phyloP scores from a whole-genome alignment of 441 rosid species.

The Gossypium trilobum region DNA sequence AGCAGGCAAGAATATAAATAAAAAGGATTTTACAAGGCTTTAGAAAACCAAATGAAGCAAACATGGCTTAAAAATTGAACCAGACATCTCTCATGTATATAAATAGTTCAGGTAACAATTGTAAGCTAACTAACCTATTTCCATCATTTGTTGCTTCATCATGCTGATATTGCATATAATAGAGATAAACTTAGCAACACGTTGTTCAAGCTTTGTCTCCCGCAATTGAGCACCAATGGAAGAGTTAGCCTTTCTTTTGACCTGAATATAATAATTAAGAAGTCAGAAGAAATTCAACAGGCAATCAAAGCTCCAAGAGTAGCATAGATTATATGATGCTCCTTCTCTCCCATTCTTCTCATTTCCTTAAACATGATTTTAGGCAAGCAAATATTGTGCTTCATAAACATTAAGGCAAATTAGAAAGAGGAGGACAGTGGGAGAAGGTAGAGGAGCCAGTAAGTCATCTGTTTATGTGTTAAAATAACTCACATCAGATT shows the following conservation, averaged over 20 bases:
- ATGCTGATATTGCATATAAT: slow-evolving; percentile 78
- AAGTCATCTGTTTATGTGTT: slow-evolving; percentile 4
- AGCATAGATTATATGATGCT: background rate
- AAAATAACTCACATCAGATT: slow-evolving; percentile 29
- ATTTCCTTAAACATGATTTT: slow-evolving; percentile 7
- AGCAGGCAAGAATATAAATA: background rate
- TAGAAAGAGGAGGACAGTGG: background rate
- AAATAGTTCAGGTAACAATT: slow-evolving; percentile 9
- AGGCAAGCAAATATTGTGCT: slow-evolving; percentile 7
- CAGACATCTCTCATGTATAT: background rate
- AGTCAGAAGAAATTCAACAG: background rate
- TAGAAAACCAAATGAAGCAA: background rate
- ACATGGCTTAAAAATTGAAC: slow-evolving; percentile 10
- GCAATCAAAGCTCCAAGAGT: background rate
- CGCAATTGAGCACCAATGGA: slow-evolving; percentile 41
- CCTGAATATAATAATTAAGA: slow-evolving; percentile 26
- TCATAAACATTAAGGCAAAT: background rate
- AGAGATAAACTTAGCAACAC: slow-evolving; percentile 66
- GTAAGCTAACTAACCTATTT: slow-evolving; percentile 50
- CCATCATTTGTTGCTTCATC: slow-evolving; percentile 94
- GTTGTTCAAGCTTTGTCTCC: slow-evolving; percentile 56
- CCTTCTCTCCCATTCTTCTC: background rate
- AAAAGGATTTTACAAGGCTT: background rate
- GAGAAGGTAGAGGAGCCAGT: background rate
- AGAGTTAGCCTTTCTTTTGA: slow-evolving; percentile 25